phyloP scores from a whole-genome alignment of 1,139 yeast genomes.

The Kurtzmaniella quercitrusa region DNA sequence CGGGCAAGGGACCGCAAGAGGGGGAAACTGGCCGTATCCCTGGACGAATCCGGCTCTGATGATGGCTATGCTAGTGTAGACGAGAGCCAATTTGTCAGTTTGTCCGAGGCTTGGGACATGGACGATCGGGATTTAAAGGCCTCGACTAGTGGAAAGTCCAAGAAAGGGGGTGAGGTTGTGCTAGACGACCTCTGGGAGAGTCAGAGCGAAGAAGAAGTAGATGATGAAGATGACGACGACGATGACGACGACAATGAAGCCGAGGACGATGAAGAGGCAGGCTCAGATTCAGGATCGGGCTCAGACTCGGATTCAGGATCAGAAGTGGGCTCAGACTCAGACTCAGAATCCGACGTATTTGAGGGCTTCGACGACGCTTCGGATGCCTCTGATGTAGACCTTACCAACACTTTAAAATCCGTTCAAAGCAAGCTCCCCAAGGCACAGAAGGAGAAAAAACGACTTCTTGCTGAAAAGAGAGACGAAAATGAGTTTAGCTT shows the following conservation, averaged over 20 bases:
- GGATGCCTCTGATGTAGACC: conserved; percentile 21
- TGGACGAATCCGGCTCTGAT: conserved; percentile 28
- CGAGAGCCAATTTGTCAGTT: conserved; percentile 66
- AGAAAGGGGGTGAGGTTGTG: conserved; percentile 29
- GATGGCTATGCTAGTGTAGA: conserved; percentile 60
- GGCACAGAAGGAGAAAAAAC: conserved; percentile 34
- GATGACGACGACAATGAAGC: conserved; percentile 14
- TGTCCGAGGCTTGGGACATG: conserved; percentile 86
- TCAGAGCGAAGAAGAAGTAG: conserved; percentile 17
- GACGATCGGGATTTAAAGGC: conserved; percentile 51
- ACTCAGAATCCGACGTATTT: conserved; percentile 19
- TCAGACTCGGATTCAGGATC: conserved; percentile 6
- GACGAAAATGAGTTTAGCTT: conserved; percentile 71
- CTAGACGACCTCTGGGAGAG: conserved; percentile 41
- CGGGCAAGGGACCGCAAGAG: conserved; percentile 18
- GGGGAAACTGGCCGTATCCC: conserved; percentile 17
- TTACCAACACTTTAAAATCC: conserved; percentile 28
- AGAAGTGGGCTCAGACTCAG: conserved; percentile 18
- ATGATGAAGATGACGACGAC: conserved; percentile 10
- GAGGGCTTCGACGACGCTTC: conserved; percentile 25
- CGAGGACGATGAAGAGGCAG: conserved; percentile 19
- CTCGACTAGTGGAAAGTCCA: conserved; percentile 6
- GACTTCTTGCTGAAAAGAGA: conserved; percentile 46
- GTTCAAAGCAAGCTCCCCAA: conserved; percentile 28
- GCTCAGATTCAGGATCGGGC: conserved; percentile 9